Percentiles rank a stretch among this genome's conserved stretches.
These are phyloP conservation scores for Meira nashicola DNA, from an alignment of 1,284 basidiomycete genomes.

Conservation along the genomic window DNA sequence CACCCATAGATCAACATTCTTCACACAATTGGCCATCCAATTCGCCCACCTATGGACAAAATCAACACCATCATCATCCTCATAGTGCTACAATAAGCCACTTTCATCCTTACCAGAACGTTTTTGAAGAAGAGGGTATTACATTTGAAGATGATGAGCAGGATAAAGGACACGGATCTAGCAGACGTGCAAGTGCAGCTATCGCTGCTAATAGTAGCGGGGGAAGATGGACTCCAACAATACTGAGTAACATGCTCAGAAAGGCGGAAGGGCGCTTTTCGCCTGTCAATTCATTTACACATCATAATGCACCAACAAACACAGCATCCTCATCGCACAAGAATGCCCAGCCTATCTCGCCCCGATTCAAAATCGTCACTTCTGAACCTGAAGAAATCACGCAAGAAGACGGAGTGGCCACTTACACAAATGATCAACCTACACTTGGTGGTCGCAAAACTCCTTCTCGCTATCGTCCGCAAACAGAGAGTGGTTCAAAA, in stretches of 20 bases:
- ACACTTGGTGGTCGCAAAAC: conserved; percentile 12
- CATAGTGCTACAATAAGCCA: not conserved
- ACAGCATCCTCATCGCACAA: not conserved
- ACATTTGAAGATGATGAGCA: conserved; percentile 30
- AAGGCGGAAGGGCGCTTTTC: conserved; percentile 6
- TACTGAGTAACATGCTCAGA: conserved; percentile 15
- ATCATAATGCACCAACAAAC: not conserved
- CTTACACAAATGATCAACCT: conserved; percentile 14
- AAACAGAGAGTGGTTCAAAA: not conserved
- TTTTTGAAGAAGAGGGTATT: not conserved
- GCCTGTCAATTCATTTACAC: conserved; percentile 16
- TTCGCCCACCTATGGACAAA: not conserved
- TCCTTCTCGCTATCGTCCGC: conserved; percentile 14
- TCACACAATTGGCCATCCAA: not conserved
- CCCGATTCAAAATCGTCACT: not conserved
- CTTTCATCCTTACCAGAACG: not conserved
- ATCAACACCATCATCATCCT: not conserved
- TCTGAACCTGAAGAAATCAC: conserved; percentile 15
- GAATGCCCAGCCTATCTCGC: conserved; percentile 2
- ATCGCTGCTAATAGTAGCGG: no score
- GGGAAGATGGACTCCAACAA: conserved; percentile 28
- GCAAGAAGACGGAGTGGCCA: conserved; percentile 16
- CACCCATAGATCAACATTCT: no score
- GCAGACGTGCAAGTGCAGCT: conserved; percentile 13
- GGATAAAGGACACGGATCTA: conserved; percentile 37